These are phyloP conservation scores for Cyclospora cayetanensis DNA, from an alignment of 169 alveolate species.

Conservation along the genomic window DNA sequence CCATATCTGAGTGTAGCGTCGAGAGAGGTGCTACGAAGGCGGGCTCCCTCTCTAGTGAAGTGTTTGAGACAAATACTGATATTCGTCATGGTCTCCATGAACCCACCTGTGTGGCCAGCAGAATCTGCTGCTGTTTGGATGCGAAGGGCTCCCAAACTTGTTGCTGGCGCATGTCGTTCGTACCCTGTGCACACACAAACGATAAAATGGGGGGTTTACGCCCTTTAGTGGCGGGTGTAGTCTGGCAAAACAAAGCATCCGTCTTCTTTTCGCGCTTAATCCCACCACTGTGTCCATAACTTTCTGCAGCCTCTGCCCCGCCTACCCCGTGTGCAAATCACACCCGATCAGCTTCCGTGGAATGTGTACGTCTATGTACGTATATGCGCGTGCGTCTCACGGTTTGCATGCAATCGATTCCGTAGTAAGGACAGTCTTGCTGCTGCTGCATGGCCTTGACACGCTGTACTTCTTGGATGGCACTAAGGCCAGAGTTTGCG, in stretches of 20 bases:
- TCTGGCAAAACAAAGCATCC: too few species aligned
- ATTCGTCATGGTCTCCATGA: too few species aligned
- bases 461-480: constrained; percentile 90
- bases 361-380: neutral
- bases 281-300: too few species aligned
- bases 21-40: too few species aligned
- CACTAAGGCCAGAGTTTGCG: constrained; percentile 95
- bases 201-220: too few species aligned
- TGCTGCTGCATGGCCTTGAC: constrained; percentile 90
- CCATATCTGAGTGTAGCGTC: too few species aligned
- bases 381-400: constrained; percentile 49
- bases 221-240: too few species aligned
- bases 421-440: constrained; percentile 88
- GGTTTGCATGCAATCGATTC: constrained; percentile 92
- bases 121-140: constrained; percentile 94
- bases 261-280: too few species aligned
- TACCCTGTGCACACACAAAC: constrained; percentile 70
- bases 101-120: constrained; percentile 98
- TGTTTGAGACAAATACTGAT: too few species aligned
- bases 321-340: neutral
- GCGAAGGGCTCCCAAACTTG: constrained; percentile 95
- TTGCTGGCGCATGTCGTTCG: constrained; percentile 89
- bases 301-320: neutral
- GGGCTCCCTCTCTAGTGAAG: too few species aligned
- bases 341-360: neutral